Base-by-base conservation (phyloP, 805 yeast species). In the Brettanomyces bruxellensis region DNA sequence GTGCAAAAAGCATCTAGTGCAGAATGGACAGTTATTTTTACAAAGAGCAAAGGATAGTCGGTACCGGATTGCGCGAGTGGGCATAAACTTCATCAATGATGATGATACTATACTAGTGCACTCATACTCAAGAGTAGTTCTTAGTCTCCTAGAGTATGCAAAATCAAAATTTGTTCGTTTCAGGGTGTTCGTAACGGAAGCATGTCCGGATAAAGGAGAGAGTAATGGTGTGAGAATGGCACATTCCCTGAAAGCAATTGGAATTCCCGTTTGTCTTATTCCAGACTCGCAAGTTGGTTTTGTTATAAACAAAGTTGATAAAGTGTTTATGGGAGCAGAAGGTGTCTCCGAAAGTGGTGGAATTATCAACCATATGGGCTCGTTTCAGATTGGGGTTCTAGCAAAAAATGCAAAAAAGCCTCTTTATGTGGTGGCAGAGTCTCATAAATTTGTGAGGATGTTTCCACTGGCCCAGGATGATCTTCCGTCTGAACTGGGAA, bases 301-400 rank as follows among this genome's bases (percentile, higher is more conserved):
- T 55, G 87, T 89, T 36, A 81, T 93, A 49, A 90, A 88, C 62
- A 85, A 86, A 62, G 89, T 90, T 12, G 95, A 91, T 67, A 91
- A 93, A 65, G 86, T 93, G 4, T 76, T 93, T 53, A 93, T 93
- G 53, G 99, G 99, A 46, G 99, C 99, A 1, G 99, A 93, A 66
- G 99, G 99, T 55, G 99, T 93, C 3, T 95, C 96, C 3, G 99
- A 93, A 69, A 84, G 95, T 62, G 99, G 99, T 47, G 99, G 99
- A 34, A 88, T 95, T 42, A 91, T 93, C 55, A 93, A 93, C 65
- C 90, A 86, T 55, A 82, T 93, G 51, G 99, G 99, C 5, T 83
- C 95, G 1, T 93, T 87, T 65, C 96, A 93, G 59, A 83, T 91
- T 43, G 97, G 97, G 37, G 91, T 93, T 41, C 68, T 93, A 48